A percentile compares a stretch with the other conserved stretches of the same genome.
Conservation (phyloP, 2,329 filamentous ascomycete species). For the Zasmidium angulare region DNA sequence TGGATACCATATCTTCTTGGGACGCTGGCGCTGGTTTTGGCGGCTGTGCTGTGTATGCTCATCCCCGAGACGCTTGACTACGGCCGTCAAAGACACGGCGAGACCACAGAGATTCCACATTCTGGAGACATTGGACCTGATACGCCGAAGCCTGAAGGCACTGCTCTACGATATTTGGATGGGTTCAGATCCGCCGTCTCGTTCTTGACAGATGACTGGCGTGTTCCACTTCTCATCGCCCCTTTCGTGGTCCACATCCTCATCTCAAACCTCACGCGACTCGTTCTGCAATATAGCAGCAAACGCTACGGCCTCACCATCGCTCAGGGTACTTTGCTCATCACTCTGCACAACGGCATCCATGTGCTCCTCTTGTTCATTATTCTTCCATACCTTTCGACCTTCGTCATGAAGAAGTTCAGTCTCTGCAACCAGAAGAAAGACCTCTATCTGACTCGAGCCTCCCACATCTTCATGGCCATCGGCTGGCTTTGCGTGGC, state of each 20-base stretch:
- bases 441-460: slow-evolving; percentile 35
- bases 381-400: slow-evolving; percentile 32
- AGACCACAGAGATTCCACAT: background rate
- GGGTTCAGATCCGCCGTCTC: slow-evolving; percentile 21
- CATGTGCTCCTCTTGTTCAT: slow-evolving; percentile 33
- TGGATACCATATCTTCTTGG: slow-evolving; percentile 35
- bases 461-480: slow-evolving; percentile 27
- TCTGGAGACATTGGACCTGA: background rate
- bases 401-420: slow-evolving; percentile 20
- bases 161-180: slow-evolving; percentile 1
- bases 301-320: slow-evolving; percentile 53
- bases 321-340: slow-evolving; percentile 33
- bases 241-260: slow-evolving; percentile 33
- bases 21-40: slow-evolving; percentile 16
- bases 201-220: slow-evolving; percentile 34
- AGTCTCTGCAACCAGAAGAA: slow-evolving; percentile 26
- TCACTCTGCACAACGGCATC: slow-evolving; percentile 32
- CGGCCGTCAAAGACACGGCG: background rate
- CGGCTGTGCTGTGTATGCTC: slow-evolving; percentile 19
- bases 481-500: slow-evolving; percentile 33
- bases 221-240: slow-evolving; percentile 32
- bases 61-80: slow-evolving; percentile 38
- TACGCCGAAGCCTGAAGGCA: background rate
- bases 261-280: slow-evolving; percentile 25
- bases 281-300: slow-evolving; percentile 55